Evolutionary conservation across 257 asterid genomes (phyloP).

Genomic region (Ocimum tenuiflorum): DNA sequence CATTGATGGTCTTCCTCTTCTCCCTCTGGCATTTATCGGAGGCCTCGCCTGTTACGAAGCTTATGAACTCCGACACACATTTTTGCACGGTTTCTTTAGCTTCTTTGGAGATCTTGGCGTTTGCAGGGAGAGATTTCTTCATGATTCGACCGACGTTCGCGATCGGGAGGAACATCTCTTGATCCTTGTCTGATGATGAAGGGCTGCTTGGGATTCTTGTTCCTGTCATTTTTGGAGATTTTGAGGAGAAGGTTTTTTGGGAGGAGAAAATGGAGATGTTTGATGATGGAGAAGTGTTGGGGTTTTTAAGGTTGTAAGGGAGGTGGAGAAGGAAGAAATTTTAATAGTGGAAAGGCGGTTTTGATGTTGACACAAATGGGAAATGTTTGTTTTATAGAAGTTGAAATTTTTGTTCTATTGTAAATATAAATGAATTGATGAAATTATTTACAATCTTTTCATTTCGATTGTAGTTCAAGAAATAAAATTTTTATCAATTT

Average conservation of each 20-base stretch:
- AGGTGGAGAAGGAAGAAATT: background rate
- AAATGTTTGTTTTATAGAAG: conserved; percentile 9
- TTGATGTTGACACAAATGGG: conserved; percentile 28
- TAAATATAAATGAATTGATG: too few relatives aligned
- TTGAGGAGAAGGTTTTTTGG: background rate
- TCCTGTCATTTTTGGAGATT: conserved; percentile 24
- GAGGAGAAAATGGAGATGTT: background rate
- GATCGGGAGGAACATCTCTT: conserved; percentile 42
- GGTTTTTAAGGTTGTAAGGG: conserved; percentile 13
- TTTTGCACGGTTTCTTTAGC: conserved; percentile 52
- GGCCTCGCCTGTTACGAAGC: conserved; percentile 57
- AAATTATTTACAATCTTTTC: too few relatives aligned
- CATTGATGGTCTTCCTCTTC: conserved; percentile 56
- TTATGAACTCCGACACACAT: conserved; percentile 59
- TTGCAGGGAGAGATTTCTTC: conserved; percentile 55
- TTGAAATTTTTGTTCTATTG: too few relatives aligned
- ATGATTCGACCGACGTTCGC: conserved; percentile 54
- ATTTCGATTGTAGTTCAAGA: too few relatives aligned
- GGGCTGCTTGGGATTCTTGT: conserved; percentile 25
- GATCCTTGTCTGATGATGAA: conserved; percentile 7
- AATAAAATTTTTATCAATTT: too few relatives aligned
- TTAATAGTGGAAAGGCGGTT: conserved; percentile 38
- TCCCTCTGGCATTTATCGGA: conserved; percentile 54
- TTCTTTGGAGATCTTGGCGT: conserved; percentile 59
- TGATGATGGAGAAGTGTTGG: background rate